Conservation (phyloP, 2,329 filamentous ascomycete genomes). For the Seiridium unicorne region DNA sequence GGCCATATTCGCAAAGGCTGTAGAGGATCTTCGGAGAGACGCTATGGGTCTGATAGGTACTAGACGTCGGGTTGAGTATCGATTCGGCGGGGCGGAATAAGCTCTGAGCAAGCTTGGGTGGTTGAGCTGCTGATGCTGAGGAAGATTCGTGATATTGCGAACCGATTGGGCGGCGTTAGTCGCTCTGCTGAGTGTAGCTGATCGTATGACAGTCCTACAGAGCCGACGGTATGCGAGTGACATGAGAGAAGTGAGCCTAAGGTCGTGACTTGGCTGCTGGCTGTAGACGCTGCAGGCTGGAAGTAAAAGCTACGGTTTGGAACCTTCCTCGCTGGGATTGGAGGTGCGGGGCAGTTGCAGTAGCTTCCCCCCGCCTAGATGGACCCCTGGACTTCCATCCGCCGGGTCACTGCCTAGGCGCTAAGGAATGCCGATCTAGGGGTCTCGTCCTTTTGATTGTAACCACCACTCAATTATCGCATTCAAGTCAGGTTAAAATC, state of each 20-base stretch:
- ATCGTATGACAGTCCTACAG: not conserved
- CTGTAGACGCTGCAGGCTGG: not conserved
- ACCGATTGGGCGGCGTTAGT: not conserved
- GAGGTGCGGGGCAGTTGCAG: not conserved
- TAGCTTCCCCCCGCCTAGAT: not conserved
- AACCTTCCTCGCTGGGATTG: constrained; percentile 1
- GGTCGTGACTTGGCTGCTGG: not conserved
- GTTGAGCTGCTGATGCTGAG: too few relatives aligned
- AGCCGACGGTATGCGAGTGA: not conserved
- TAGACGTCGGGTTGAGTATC: not conserved
- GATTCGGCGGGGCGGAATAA: not conserved
- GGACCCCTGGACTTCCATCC: too few relatives aligned
- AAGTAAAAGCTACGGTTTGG: not conserved
- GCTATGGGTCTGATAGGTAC: not conserved
- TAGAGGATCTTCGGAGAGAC: not conserved
- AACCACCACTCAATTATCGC: too few relatives aligned
- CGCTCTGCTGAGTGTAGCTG: not conserved
- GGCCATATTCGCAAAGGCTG: not conserved
- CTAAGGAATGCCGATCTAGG: too few relatives aligned
- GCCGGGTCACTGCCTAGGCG: too few relatives aligned
- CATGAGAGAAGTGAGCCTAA: not conserved
- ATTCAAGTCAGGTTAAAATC: too few relatives aligned
- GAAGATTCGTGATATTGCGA: not conserved
- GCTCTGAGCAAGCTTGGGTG: too few relatives aligned
- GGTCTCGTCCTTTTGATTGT: too few relatives aligned